Percentiles rank a stretch among this genome's conserved stretches.
phyloP scores from a whole-genome alignment of 1,139 yeast genomes.

The Zygoascus sp. region DNA sequence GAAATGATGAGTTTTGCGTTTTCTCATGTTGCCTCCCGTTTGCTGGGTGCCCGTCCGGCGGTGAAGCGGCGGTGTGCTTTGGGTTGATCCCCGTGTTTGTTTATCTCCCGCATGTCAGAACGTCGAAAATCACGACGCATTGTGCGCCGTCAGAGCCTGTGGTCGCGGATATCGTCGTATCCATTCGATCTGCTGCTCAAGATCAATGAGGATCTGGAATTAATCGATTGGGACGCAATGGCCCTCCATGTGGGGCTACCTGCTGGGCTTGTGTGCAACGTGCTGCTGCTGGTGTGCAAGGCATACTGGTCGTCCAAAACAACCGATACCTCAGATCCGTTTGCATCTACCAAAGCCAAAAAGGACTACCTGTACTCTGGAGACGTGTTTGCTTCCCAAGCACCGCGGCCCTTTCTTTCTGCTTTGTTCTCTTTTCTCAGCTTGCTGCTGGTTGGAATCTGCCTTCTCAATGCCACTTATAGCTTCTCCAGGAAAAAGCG shows the following conservation, averaged over 20 bases:
- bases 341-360: slow-evolving; percentile 4
- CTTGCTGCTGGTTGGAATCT: slow-evolving; percentile 16
- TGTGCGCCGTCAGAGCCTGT: slow-evolving; percentile 32
- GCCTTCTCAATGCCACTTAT: slow-evolving; percentile 35
- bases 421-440: slow-evolving; percentile 15
- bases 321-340: slow-evolving; percentile 13
- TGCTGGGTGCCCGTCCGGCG: no score
- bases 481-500: slow-evolving; percentile 36
- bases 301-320: slow-evolving; percentile 16
- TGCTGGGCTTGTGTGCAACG: slow-evolving; percentile 41
- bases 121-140: slow-evolving; percentile 13
- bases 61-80: no score
- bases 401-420: slow-evolving; percentile 16
- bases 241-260: slow-evolving; percentile 46
- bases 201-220: slow-evolving; percentile 48
- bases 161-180: slow-evolving; percentile 43
- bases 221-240: slow-evolving; percentile 64
- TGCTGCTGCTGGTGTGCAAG: slow-evolving; percentile 28
- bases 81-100: background rate
- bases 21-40: no score
- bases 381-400: slow-evolving; percentile 9
- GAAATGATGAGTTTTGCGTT: no score
- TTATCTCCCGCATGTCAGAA: background rate
- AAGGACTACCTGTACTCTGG: slow-evolving; percentile 12
- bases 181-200: slow-evolving; percentile 56